phyloP scores from a whole-genome alignment of 768 basidiomycete genomes.

The Kockovaella imperatae region DNA sequence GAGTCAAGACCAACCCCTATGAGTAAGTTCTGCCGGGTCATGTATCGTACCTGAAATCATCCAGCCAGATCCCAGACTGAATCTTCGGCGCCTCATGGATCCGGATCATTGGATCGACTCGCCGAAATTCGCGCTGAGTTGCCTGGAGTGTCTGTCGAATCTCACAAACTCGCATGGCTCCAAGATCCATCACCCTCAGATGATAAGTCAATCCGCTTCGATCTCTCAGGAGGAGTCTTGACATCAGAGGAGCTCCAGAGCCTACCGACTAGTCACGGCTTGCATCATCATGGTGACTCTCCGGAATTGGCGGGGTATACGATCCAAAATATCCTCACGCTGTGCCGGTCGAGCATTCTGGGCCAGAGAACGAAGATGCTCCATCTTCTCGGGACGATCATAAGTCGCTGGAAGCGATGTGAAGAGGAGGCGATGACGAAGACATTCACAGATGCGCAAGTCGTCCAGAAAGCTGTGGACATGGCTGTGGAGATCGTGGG shows the following conservation, averaged over 20 bases:
- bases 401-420: constrained; percentile 20
- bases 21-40: too few species aligned
- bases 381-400: constrained; percentile 59
- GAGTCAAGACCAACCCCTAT: too few species aligned
- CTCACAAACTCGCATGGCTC: constrained; percentile 79
- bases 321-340: constrained; percentile 70
- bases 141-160: too few species aligned
- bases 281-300: constrained; percentile 81
- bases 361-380: constrained; percentile 79
- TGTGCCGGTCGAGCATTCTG: constrained; percentile 71
- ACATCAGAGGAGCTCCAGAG: constrained; percentile 51
- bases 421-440: background rate
- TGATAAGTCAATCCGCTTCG: constrained; percentile 50
- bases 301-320: constrained; percentile 76
- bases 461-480: constrained; percentile 18
- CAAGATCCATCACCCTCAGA: constrained; percentile 34
- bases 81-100: too few species aligned
- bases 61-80: too few species aligned
- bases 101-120: too few species aligned
- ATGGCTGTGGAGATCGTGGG: constrained; percentile 20
- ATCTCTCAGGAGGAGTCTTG: constrained; percentile 67
- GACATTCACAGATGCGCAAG: constrained; percentile 2
- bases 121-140: too few species aligned
- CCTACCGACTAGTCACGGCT: constrained; percentile 73
- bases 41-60: too few species aligned